Evolutionary conservation across 495 filamentous ascomycete species (phyloP), one percentile per base, ranked within the genome.

Genomic region (Trichocladium antarcticum): DNA sequence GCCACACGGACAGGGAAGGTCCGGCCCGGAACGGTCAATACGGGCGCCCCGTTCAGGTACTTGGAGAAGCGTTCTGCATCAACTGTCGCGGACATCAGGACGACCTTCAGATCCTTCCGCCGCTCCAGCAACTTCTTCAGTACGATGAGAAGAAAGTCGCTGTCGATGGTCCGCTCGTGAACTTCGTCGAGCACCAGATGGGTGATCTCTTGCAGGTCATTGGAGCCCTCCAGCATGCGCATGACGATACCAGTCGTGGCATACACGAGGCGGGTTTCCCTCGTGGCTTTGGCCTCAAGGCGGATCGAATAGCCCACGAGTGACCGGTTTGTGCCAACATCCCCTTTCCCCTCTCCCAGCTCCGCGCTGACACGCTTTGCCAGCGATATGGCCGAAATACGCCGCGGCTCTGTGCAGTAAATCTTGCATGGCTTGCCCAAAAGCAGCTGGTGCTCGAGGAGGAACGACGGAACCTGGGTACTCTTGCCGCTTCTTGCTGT

Each of bases 71-170:
- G 80, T 49, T 90, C 81, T 6, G 92, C 87, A 62, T 98, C 86
- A 8, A 96, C 82, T 3, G 92, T 98, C 6, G 92, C 92, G 43
- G 89, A 95, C 92, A 96, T 98, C 21, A 98, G 75, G 27, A 98
- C 74, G 24, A 98, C 83, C 55, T 75, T 77, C 38, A 95, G 66
- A 38, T 89, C 78, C 41, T 81, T 83, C 41, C 87, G 74, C 45
- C 74, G 74, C 17, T 74, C 54, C 59, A 95, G 75, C 14, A 96
- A 69, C 53, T 89, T 84, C 55, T 86, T 84, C 19, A 98, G 74
- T 2, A 96, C 82, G 50, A 96, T 85, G 11, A 98, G 70, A 16
- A 98, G 71, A 63, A 98, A 96, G 55, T 98, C 92, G 45, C 86
- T 93, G 63, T 96, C 92, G 52, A 98, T 96, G 16, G 85, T 84